Evolutionary conservation across 2,329 filamentous ascomycete species (phyloP), one percentile per base, ranked within the genome.

Genomic region (Nemania sp.): DNA sequence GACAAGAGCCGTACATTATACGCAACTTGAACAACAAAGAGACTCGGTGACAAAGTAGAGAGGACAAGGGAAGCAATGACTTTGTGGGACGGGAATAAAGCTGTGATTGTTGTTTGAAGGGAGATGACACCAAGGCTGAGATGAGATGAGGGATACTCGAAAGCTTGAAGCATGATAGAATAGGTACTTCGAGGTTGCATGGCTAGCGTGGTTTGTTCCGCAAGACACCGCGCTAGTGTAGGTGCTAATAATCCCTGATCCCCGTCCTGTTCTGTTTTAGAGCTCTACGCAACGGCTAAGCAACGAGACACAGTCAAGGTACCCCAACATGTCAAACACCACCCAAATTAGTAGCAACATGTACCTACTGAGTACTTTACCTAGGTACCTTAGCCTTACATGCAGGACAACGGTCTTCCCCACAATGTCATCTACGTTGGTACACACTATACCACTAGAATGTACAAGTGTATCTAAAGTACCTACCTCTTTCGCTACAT

Each of bases 271-370:
- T n/a, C n/a, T n/a, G n/a, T n/a, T n/a, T 32, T 15, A 40, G 53
- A 42, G 46, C 39, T 52, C 57, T 63, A 63, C 37, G 52, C 62
- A 57, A 65, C 62, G n/a, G 59, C 62, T 45, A 55, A 60, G 59
- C 59, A 65, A 65, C 62, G 40, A 35, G 46, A 52, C 54, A 15
- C 17, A 29, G 15, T 15, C 11, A 39, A n/a, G 15, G 15, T 15
- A 42, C 11, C n/a, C n/a, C n/a, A n/a, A n/a, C n/a, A n/a, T n/a
- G n/a, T n/a, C n/a, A n/a, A n/a, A n/a, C n/a, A n/a, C n/a, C n/a
- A n/a, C n/a, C n/a, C n/a, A n/a, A n/a, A n/a, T n/a, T n/a, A n/a
- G n/a, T n/a, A n/a, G n/a, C n/a, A n/a, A n/a, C n/a, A n/a, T n/a
- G n/a, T n/a, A n/a, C n/a, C n/a, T n/a, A n/a, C n/a, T n/a, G n/a